Conservation (phyloP, 495 filamentous ascomycete species). For the Penicillium psychrofluorescens region DNA sequence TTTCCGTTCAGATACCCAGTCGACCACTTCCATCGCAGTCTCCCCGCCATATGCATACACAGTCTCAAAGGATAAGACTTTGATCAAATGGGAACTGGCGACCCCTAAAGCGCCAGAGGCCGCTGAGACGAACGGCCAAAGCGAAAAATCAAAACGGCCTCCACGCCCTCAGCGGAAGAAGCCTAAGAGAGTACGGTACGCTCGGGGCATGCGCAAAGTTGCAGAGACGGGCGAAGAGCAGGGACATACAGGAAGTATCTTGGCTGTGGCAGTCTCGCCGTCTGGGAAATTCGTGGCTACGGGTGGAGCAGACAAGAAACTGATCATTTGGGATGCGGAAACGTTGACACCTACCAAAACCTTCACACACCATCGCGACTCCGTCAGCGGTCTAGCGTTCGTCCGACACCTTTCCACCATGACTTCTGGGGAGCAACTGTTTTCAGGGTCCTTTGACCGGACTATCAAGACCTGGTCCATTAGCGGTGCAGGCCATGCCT, state of each 20-base stretch:
- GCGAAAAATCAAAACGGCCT: slow-evolving; percentile 53
- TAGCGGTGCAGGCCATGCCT: slow-evolving; percentile 51
- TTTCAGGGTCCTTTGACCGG: slow-evolving; percentile 78
- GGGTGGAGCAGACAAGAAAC: slow-evolving; percentile 69
- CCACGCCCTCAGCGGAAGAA: slow-evolving; percentile 57
- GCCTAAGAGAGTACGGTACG: slow-evolving; percentile 63
- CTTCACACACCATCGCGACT: slow-evolving; percentile 87
- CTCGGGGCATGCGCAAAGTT: slow-evolving; percentile 56
- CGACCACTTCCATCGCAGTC: slow-evolving; percentile 72
- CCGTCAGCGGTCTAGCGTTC: slow-evolving; percentile 78
- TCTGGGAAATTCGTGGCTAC: slow-evolving; percentile 89
- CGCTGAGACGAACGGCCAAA: slow-evolving; percentile 36
- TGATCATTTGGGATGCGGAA: slow-evolving; percentile 81
- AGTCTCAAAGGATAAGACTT: slow-evolving; percentile 71
- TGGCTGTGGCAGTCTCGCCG: slow-evolving; percentile 77
- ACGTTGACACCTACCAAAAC: slow-evolving; percentile 70
- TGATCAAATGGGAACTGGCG: slow-evolving; percentile 81
- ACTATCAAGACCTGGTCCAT: slow-evolving; percentile 87
- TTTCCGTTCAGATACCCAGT: slow-evolving; percentile 67
- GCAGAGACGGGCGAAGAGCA: slow-evolving; percentile 55
- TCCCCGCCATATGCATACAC: slow-evolving; percentile 78
- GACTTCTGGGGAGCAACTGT: slow-evolving; percentile 69
- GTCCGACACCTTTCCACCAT: slow-evolving; percentile 62
- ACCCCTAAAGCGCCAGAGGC: slow-evolving; percentile 25
- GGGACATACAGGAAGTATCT: slow-evolving; percentile 68